Conservation (phyloP, 768 basidiomycete species). For the Bullera alba region DNA sequence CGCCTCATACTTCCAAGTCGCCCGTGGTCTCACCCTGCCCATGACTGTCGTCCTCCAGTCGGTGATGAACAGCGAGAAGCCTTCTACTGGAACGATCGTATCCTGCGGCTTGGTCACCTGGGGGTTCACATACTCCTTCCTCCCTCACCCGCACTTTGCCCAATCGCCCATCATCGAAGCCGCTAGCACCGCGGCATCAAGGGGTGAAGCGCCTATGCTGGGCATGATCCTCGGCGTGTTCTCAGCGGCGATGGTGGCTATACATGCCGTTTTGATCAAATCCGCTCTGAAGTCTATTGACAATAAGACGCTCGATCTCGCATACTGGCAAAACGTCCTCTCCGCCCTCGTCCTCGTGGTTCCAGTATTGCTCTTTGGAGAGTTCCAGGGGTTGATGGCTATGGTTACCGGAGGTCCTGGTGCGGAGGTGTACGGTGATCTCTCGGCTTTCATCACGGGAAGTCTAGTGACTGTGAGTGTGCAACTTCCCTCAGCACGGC, state of each 20-base stretch:
- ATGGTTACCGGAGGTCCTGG: constrained; percentile 5
- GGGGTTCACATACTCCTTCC: constrained; percentile 24
- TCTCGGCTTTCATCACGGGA: constrained; percentile 16
- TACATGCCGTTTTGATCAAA: constrained; percentile 27
- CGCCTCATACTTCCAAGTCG: constrained; percentile 71
- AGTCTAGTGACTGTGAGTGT: constrained; percentile 21
- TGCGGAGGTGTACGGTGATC: constrained; percentile 5
- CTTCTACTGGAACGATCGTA: constrained; percentile 4
- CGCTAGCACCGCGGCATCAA: not conserved
- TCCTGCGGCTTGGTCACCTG: constrained; percentile 18
- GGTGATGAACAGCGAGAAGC: constrained; percentile 7
- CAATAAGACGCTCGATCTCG: constrained; percentile 16
- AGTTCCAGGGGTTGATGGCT: constrained; percentile 8
- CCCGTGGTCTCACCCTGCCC: constrained; percentile 19
- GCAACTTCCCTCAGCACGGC: not conserved
- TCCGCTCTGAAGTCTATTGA: constrained; percentile 18
- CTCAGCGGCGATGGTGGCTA: constrained; percentile 21
- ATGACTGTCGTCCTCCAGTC: constrained; percentile 19
- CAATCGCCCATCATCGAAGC: not conserved
- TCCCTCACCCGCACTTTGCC: constrained; percentile 7
- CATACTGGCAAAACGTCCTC: constrained; percentile 24
- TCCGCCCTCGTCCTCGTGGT: constrained; percentile 12
- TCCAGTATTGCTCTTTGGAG: constrained; percentile 9
- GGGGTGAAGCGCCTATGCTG: constrained; percentile 17
- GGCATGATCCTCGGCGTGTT: constrained; percentile 22